Base-by-base conservation (phyloP, 768 basidiomycete species). In the Austroboletus eburneus region DNA sequence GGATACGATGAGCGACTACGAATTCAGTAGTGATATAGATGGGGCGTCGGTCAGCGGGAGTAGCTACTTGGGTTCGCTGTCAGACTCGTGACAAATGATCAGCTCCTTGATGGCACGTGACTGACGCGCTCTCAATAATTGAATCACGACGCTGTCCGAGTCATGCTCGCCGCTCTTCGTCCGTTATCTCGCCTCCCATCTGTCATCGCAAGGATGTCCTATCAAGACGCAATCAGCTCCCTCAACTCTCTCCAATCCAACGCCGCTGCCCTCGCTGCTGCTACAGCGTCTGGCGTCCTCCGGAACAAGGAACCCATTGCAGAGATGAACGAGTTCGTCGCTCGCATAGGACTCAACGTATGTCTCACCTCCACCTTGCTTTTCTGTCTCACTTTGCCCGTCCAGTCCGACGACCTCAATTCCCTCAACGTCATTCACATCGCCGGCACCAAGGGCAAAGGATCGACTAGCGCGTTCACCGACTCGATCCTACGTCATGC, bases 361-460 rank as follows among this genome's bases (percentile, higher is more conserved):
- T 54, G 83, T 61, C 40, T 29, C 6, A 25, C 35, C 24, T 21
- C 25, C 29, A 33, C 45, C 43, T n/a, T 29, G 24, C 43, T 48
- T 20, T 20, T 24, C 24, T 42, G 29, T 52, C 43, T 57, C 39
- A 52, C 60, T 39, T 43, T 50, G 34, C 47, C 24, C 14, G 32
- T 35, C 37, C 57, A 96, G 93, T 78, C 87, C 34, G 73, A 80
- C 47, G 85, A 94, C 52, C 76, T 99, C 35, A 93, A 97, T 62
- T 69, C 70, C 20, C 73, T 99, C 44, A 95, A 97, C 65, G 91
- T 95, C 47, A 80, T 98, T 39, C 95, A 99, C 71, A 83, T 99
- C 55, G 94, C 95, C 9, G 95, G 95, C 4, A 98, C 96, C 4
- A 99, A 99, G 69, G 95, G 95, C 27, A 99, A 99, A 65, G 95